Percentiles rank a stretch among this genome's conserved stretches.
Evolutionary conservation across 176 grass and related monocot species (phyloP).

Genomic region (Oryza punctata): DNA sequence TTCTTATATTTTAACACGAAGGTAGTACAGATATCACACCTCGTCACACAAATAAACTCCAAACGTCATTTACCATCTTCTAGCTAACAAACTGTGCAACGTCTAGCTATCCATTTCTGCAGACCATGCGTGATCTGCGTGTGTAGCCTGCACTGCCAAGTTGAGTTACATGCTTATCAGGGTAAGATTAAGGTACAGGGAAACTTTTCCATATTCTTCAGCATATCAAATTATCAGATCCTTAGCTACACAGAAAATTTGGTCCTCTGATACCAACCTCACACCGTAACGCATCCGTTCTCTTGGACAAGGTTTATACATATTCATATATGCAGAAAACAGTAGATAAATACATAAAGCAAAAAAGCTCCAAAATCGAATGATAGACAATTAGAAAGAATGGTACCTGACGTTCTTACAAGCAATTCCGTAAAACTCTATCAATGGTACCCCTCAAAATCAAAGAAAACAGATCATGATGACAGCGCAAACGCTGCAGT

Average conservation of each 20-base stretch:
- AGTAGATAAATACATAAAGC: not conserved
- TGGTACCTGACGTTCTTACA: constrained; percentile 4
- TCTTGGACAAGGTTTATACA: not conserved
- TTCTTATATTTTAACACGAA: too few species aligned
- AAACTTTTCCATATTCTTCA: not conserved
- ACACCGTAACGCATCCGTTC: too few species aligned
- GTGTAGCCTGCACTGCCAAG: not conserved
- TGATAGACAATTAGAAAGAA: not conserved
- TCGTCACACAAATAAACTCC: not conserved
- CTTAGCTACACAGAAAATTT: not conserved
- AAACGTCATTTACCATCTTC: not conserved
- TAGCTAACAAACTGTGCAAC: not conserved
- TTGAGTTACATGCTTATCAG: not conserved
- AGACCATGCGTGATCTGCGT: too few species aligned
- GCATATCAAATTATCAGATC: not conserved
- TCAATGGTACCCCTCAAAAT: constrained; percentile 39
- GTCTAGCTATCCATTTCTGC: too few species aligned
- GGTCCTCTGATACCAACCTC: not conserved
- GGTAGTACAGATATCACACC: not conserved
- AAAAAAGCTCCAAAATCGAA: constrained; percentile 17
- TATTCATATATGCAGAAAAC: not conserved
- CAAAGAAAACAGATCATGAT: constrained; percentile 75
- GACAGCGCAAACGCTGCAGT: constrained; percentile 72
- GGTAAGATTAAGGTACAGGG: not conserved
- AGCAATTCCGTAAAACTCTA: not conserved